These are phyloP conservation scores for Heteromeles arbutifolia DNA, from an alignment of 306 rosid species.

Conservation along the genomic window DNA sequence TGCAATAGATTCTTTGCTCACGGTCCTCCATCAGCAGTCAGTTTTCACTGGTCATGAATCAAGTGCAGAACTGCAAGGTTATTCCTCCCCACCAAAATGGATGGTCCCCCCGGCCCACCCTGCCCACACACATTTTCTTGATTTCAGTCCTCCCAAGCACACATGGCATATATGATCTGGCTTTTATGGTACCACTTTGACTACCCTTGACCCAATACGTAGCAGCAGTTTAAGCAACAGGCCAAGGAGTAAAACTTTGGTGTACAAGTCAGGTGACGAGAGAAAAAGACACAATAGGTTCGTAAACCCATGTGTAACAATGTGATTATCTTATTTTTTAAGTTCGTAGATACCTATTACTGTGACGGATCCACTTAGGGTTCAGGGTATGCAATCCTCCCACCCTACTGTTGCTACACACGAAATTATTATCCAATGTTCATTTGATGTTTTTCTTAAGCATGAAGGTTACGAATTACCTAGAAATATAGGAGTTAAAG, in stretches of 20 bases:
- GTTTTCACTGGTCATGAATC: neutral
- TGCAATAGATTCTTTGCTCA: neutral
- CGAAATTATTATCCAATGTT: neutral
- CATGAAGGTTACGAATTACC: neutral
- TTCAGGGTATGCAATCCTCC: neutral
- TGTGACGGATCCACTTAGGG: neutral
- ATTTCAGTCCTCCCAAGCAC: conserved; percentile 1
- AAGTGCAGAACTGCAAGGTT: neutral
- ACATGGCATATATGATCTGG: neutral
- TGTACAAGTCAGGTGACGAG: neutral
- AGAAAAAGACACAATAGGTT: neutral
- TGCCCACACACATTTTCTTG: neutral
- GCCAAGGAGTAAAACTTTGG: neutral
- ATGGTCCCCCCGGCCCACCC: neutral
- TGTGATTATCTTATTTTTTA: neutral
- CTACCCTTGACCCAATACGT: neutral
- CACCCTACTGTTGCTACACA: neutral
- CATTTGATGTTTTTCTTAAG: neutral
- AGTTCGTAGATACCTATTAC: neutral
- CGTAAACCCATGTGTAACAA: neutral
- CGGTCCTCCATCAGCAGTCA: neutral
- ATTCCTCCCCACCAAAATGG: neutral
- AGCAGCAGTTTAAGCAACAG: neutral
- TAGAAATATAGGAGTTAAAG: too few species aligned
- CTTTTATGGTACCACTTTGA: neutral